A percentile compares a stretch with the other conserved stretches of the same genome.
phyloP scores from a whole-genome alignment of 139 green algal species.

The Monoraphidium neglectum region DNA sequence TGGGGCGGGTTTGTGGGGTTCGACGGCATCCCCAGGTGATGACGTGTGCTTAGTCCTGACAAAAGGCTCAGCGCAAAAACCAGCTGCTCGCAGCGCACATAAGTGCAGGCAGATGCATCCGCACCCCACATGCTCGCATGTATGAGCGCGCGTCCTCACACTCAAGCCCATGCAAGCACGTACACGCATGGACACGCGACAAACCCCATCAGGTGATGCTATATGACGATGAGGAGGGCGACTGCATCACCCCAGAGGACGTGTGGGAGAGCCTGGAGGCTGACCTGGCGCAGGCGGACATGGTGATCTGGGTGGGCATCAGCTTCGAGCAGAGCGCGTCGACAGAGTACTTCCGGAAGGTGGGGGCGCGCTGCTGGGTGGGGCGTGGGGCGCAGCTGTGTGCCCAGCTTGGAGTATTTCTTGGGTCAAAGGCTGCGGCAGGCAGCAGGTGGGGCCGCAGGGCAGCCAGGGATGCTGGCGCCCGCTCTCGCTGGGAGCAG shows the following conservation, averaged over 20 bases:
- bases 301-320: slow-evolving; percentile 91
- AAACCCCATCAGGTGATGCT: slow-evolving; percentile 75
- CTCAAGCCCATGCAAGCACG: no score
- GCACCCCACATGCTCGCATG: no score
- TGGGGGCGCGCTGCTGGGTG: slow-evolving; percentile 22
- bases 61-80: no score
- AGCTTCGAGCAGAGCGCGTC: slow-evolving; percentile 90
- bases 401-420: no score
- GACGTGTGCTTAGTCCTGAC: no score
- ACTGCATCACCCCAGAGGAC: slow-evolving; percentile 83
- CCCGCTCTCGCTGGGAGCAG: background rate
- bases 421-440: no score
- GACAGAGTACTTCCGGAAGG: slow-evolving; percentile 84
- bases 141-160: no score
- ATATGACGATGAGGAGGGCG: slow-evolving; percentile 88
- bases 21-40: no score
- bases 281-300: slow-evolving; percentile 74
- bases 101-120: no score
- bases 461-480: background rate
- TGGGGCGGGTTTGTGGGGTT: no score
- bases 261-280: slow-evolving; percentile 87
- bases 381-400: background rate
- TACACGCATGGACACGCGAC: no score
- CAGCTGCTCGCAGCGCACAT: no score
- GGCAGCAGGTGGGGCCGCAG: background rate